Base-by-base conservation (phyloP, 192 early-diverging fungal genomes). In the Gigaspora rosea region DNA sequence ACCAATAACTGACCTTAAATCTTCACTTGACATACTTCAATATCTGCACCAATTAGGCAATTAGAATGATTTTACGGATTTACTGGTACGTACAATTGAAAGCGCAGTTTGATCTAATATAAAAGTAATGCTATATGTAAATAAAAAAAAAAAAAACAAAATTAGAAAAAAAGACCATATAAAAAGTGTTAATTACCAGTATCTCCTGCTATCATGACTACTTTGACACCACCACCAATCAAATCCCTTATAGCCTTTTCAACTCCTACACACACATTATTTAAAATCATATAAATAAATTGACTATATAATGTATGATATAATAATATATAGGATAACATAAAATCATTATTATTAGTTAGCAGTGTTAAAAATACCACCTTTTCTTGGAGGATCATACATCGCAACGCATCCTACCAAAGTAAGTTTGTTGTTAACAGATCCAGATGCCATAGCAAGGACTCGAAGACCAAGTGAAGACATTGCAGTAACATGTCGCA, bases 361-460 rank as follows among this genome's bases (percentile, higher is more conserved):
- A n/a, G n/a, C n/a, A n/a, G n/a, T n/a, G n/a, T n/a, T n/a, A n/a
- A n/a, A n/a, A n/a, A n/a, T n/a, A n/a, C n/a, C n/a, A 76, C 75
- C 75, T 62, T 81, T 89, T 47, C 97, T 82, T 20, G 96, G 96
- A 32, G 97, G 96, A 83, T 99, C 97, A 70, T 92, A 91, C 89
- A 99, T 94, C 12, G 92, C 95, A 54, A 96, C 86, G 89, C 93
- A 86, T 52, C 97, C 88, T 65, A 91, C 90, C 85, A 97, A 95
- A 8, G 87, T 87, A 73, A 96, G 80, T 10, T 80, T 77, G 13
- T 86, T 81, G 8, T 78, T 54, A 20, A 86, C 84, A 0, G 77
- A 73, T 12, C 95, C 95, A 82, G 82, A 91, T 0, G 96, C 96
- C 71, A n/a, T n/a, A n/a, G n/a, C n/a, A n/a, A n/a, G n/a, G n/a